Conservation (phyloP, 192 early-diverging fungal species). For the Podila minutissima region DNA sequence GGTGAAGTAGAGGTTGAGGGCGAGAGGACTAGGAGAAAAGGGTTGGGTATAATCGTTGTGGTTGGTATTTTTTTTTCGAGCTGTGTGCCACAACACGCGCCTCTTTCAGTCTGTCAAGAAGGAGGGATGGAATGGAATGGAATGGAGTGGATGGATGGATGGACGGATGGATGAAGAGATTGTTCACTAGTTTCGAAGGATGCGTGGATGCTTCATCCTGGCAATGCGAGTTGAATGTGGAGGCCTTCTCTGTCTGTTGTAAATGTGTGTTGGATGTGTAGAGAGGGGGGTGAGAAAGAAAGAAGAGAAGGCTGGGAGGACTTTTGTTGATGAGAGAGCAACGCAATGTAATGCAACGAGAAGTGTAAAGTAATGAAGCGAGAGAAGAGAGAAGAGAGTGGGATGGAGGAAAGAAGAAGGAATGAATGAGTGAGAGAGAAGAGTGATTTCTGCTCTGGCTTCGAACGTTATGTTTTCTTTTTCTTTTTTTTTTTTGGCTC, state of each 20-base stretch:
- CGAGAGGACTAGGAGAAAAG: neutral
- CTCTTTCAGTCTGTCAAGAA: no score
- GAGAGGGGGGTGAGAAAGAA: neutral
- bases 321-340: neutral
- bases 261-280: neutral
- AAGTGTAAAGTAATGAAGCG: neutral
- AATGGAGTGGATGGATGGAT: neutral
- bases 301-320: neutral
- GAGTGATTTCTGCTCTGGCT: no score
- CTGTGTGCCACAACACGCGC: no score
- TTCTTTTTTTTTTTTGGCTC: neutral
- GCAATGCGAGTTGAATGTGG: neutral
- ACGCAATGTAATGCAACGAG: neutral
- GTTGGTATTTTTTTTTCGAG: neutral
- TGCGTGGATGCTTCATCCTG: slow-evolving; percentile 1
- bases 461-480: neutral
- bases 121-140: no score
- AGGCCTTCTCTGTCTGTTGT: neutral
- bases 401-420: neutral
- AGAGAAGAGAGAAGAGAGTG: neutral
- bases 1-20: neutral
- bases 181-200: no score
- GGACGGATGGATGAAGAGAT: neutral
- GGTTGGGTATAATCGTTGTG: neutral
- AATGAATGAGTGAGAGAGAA: neutral